These are phyloP conservation scores for Dunaliella primolecta DNA, from an alignment of 139 green algal genomes.

Conservation along the genomic window DNA sequence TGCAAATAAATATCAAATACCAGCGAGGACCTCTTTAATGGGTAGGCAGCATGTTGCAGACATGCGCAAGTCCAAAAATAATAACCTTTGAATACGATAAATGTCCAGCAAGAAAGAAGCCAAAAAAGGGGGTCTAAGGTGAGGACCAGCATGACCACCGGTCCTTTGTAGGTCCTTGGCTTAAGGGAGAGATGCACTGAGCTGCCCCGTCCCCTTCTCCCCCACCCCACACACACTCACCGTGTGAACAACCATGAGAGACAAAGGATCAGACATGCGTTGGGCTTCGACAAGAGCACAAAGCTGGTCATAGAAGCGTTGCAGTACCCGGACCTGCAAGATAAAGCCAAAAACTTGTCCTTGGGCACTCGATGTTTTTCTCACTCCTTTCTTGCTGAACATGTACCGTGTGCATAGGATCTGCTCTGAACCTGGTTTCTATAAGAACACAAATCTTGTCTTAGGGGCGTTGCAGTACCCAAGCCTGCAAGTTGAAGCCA, in stretches of 20 bases:
- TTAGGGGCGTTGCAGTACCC: slow-evolving; percentile 58
- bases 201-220: no score
- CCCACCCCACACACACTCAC: slow-evolving; percentile 29
- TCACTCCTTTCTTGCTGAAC: no score
- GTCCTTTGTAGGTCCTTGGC: no score
- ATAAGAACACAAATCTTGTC: slow-evolving; percentile 56
- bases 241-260: slow-evolving; percentile 54
- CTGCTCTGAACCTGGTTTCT: slow-evolving; percentile 50
- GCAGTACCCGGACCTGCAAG: slow-evolving; percentile 31
- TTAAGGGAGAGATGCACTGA: no score
- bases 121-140: not conserved
- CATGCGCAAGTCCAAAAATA: no score
- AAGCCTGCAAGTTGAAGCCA: no score
- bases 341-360: no score
- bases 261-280: slow-evolving; percentile 53
- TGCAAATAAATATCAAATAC: not conserved
- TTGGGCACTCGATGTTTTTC: no score
- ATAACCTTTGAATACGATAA: not conserved
- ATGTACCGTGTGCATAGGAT: no score
- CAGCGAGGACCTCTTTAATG: slow-evolving; percentile 1
- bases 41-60: not conserved
- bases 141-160: not conserved
- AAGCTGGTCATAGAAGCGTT: slow-evolving; percentile 63
- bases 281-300: slow-evolving; percentile 58
- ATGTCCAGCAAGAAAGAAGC: not conserved